phyloP scores from a whole-genome alignment of 305 asterid genomes.

The Solanum aculeatissimum region DNA sequence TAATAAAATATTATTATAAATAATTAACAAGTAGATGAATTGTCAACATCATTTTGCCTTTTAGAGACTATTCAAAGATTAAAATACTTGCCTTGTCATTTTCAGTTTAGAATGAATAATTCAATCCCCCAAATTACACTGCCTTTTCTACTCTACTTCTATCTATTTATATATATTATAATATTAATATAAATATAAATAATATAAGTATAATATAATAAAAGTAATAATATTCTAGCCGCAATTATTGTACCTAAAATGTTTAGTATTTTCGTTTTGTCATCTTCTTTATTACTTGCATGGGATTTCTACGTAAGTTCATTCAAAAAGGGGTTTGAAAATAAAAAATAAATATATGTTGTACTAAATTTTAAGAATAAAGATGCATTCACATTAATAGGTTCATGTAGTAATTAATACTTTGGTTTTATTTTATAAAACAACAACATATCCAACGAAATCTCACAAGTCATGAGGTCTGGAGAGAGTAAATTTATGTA shows the following conservation, averaged over 20 bases:
- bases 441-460: no score
- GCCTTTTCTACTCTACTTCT: background rate
- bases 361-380: background rate
- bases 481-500: no score
- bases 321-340: background rate
- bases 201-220: background rate
- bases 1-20: no score
- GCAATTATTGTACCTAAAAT: background rate
- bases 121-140: background rate
- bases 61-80: background rate
- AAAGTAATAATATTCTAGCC: background rate
- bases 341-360: background rate
- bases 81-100: background rate
- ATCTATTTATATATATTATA: background rate
- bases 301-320: background rate
- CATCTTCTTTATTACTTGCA: background rate
- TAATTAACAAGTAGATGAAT: background rate
- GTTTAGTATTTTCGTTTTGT: background rate
- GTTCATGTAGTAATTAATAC: background rate
- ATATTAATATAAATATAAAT: no score
- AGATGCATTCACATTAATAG: background rate
- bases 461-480: no score
- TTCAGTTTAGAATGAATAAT: background rate
- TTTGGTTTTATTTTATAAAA: background rate
- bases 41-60: background rate